Evolutionary conservation across 2,329 filamentous ascomycete genomes (phyloP), one percentile per base, ranked within the genome.

Genomic region (Sporothrix pseudoabietina): DNA sequence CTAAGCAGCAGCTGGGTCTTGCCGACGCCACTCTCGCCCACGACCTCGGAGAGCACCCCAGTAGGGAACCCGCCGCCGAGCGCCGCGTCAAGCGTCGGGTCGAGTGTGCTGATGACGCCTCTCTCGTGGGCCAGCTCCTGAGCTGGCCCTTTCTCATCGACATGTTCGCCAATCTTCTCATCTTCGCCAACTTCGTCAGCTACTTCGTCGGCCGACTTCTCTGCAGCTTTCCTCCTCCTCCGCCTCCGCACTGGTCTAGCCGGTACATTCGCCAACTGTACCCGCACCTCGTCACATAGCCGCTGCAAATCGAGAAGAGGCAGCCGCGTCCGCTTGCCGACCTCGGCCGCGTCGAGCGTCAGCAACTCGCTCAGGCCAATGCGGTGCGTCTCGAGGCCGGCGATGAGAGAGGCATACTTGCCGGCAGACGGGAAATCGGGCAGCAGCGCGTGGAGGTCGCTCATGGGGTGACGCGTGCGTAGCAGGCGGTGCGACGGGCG

Each of bases 1-100:
- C 91, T 90, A 39, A 98, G 88, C 39, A 98, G 90, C 78, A 98
- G 89, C 81, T 99, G 96, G 1, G 96, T 98, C 86, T 99, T 99
- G 78, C 95, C 96, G 76, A 91, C 92, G 78, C 94, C 96, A 76
- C 94, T 97, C 84, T 98, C 96, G 74, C 96, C 96, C 1, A 94
- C 92, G 75, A 99, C 87, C 81, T 99, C 96, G 8, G 93, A 94
- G 78, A 99, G 85, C 81, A 92, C 91, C 65, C 94, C 92, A 2
- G 90, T 87, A 0, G 92, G 92, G 72, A 98, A 87, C 26, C 96
- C 96, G 61, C 95, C 95, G 66, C 94, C 95, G 30, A 99, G 85
- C 52, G 82, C 83, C 9, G 80, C 80, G 77, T 99, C 95, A 44
- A 99, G 85, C 44, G 82, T 82, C 7, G 80, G 80, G 77, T 99